Percentiles rank a stretch among this genome's conserved stretches.
These are phyloP conservation scores for Aspergillus fumigatus DNA, from an alignment of 2,329 filamentous ascomycete genomes.

Conservation along the genomic window DNA sequence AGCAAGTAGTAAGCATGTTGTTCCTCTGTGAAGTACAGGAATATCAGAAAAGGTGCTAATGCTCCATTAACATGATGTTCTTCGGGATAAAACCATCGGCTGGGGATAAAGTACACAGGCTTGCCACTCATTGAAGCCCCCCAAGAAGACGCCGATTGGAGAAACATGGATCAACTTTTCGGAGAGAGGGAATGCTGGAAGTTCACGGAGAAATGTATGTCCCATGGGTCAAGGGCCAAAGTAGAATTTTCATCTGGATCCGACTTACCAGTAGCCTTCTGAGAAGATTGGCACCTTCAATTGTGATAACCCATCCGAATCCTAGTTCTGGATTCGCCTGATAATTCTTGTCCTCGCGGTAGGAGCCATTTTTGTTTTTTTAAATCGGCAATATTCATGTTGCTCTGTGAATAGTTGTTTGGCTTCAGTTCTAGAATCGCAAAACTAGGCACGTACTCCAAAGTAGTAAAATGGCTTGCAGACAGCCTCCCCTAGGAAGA, in stretches of 20 bases:
- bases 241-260: background rate
- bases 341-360: background rate
- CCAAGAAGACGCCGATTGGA: background rate
- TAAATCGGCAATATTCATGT: background rate
- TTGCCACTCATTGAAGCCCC: background rate
- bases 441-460: background rate
- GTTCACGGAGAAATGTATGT: background rate
- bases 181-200: background rate
- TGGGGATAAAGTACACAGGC: background rate
- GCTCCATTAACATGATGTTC: too few species aligned
- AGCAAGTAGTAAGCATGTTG: background rate
- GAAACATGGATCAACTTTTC: background rate
- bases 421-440: too few species aligned
- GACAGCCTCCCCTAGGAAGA: background rate
- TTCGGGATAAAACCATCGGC: too few species aligned
- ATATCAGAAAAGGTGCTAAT: too few species aligned
- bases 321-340: background rate
- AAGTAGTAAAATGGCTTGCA: background rate
- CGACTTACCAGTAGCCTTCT: too few species aligned
- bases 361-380: too few species aligned
- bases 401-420: background rate
- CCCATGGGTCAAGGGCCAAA: background rate
- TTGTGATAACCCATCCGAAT: background rate
- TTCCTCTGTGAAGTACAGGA: too few species aligned
- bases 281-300: too few species aligned